A percentile compares a stretch with the other conserved stretches of the same genome.
Evolutionary conservation across 2,329 filamentous ascomycete species (phyloP).

Genomic region (Periconia macrospinosa): DNA sequence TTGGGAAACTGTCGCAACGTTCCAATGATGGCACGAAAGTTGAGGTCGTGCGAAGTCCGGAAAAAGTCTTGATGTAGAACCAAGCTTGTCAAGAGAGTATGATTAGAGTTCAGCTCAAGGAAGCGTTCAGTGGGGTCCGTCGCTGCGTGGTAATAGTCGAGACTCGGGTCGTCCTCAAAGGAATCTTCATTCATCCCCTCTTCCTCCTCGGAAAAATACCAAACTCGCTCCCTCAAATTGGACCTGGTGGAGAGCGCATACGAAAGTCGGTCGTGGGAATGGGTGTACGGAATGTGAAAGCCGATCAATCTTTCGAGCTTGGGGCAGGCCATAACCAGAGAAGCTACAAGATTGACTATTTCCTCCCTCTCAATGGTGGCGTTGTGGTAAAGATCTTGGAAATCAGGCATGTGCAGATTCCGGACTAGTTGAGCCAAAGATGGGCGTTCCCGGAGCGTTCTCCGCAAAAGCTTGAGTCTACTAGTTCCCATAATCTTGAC

Average conservation of each 20-base stretch:
- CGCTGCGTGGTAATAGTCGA: slow-evolving; percentile 38
- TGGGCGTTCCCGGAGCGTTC: slow-evolving; percentile 56
- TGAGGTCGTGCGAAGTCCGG: slow-evolving; percentile 41
- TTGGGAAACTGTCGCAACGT: slow-evolving; percentile 57
- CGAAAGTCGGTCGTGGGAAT: slow-evolving; percentile 57
- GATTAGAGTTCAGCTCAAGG: slow-evolving; percentile 56
- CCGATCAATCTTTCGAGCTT: slow-evolving; percentile 59
- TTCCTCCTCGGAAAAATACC: slow-evolving; percentile 50
- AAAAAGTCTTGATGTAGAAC: slow-evolving; percentile 46
- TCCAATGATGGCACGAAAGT: slow-evolving; percentile 58
- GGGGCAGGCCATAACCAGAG: slow-evolving; percentile 61
- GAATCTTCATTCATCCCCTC: slow-evolving; percentile 30
- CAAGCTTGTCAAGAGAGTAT: slow-evolving; percentile 56
- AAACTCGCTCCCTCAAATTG: slow-evolving; percentile 58
- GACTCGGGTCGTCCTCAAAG: slow-evolving; percentile 29
- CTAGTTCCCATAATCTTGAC: slow-evolving; percentile 53
- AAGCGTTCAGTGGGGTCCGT: slow-evolving; percentile 57
- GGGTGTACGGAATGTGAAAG: slow-evolving; percentile 55
- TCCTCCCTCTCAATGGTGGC: slow-evolving; percentile 49
- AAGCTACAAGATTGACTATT: slow-evolving; percentile 56
- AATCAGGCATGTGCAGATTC: slow-evolving; percentile 56
- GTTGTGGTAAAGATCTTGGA: slow-evolving; percentile 45
- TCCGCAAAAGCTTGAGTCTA: slow-evolving; percentile 57
- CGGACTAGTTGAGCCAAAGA: slow-evolving; percentile 55
- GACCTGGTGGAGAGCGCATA: slow-evolving; percentile 59